phyloP scores from a whole-genome alignment of 495 filamentous ascomycete species.

The Aspergillus bertholletiae region DNA sequence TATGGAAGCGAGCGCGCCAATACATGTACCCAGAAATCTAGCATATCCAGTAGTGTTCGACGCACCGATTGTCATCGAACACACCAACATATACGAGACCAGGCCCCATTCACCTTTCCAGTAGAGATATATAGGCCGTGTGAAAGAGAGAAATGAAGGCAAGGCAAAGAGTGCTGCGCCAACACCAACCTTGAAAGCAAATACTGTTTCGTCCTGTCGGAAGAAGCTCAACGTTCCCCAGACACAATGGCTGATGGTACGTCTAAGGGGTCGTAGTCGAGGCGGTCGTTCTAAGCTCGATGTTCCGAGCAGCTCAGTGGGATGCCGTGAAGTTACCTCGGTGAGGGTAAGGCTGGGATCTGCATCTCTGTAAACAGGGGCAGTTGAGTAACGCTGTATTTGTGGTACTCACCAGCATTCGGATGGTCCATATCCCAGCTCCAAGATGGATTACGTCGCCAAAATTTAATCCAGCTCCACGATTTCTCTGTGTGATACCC shows the following conservation, averaged over 20 bases:
- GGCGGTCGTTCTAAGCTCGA: conserved; percentile 1
- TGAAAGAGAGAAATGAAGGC: conserved; percentile 75
- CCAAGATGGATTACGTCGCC: conserved; percentile 41
- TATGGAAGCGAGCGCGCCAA: conserved; percentile 74
- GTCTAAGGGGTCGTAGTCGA: conserved; percentile 19
- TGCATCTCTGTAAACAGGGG: too few species aligned
- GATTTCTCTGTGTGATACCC: conserved; percentile 53
- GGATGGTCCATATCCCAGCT: conserved; percentile 11
- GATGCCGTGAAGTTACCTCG: neutral
- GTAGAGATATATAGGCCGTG: conserved; percentile 73
- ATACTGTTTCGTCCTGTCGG: conserved; percentile 66
- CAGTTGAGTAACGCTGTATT: too few species aligned
- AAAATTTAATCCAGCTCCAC: conserved; percentile 88
- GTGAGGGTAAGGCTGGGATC: too few species aligned
- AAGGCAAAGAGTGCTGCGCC: conserved; percentile 85
- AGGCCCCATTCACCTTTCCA: conserved; percentile 98
- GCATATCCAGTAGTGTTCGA: conserved; percentile 87
- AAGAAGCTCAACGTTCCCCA: conserved; percentile 57
- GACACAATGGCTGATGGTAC: conserved; percentile 44
- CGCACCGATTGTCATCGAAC: conserved; percentile 93
- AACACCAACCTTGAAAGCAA: conserved; percentile 87
- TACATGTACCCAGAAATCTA: conserved; percentile 79
- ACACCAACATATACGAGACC: conserved; percentile 98
- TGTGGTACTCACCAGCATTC: conserved; percentile 4
- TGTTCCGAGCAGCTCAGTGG: neutral